Conservation (phyloP, 179 eudicot species). For the Dionaea muscipula region DNA sequence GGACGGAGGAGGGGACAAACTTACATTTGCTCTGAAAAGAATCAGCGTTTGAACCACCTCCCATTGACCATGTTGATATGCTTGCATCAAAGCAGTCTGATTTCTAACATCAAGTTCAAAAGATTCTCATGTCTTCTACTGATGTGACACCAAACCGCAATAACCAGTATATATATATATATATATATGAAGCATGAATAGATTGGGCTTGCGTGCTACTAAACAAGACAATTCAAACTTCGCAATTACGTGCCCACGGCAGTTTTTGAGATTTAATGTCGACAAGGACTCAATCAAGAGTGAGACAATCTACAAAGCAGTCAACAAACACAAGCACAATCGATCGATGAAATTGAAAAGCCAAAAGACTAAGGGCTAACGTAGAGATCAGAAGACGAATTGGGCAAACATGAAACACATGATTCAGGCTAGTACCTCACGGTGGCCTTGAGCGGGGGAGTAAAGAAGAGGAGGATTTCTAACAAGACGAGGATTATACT, state of each 20-base stretch:
- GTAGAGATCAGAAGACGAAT: background rate
- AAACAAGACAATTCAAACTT: constrained; percentile 2
- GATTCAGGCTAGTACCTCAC: too few species aligned
- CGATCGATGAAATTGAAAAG: background rate
- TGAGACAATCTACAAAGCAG: constrained; percentile 50
- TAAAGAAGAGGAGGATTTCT: constrained; percentile 95
- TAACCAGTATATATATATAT: too few species aligned
- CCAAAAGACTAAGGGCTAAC: background rate
- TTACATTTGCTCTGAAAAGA: constrained; percentile 80
- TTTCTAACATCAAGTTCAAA: constrained; percentile 8
- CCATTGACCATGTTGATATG: constrained; percentile 96
- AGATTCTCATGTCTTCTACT: background rate
- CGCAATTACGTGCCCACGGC: constrained; percentile 76
- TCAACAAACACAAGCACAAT: constrained; percentile 11
- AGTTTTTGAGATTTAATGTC: constrained; percentile 85
- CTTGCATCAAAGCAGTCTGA: constrained; percentile 99
- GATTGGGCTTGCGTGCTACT: background rate
- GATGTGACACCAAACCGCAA: too few species aligned
- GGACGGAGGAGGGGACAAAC: constrained; percentile 1
- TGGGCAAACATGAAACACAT: background rate
- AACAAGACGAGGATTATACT: constrained; percentile 81
- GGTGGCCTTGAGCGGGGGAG: constrained; percentile 98
- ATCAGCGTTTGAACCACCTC: constrained; percentile 86
- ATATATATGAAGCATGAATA: too few species aligned
- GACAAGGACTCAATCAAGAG: constrained; percentile 77